Base-by-base conservation (phyloP, 306 rosid species). In the Oxytropis ochrocephala region DNA sequence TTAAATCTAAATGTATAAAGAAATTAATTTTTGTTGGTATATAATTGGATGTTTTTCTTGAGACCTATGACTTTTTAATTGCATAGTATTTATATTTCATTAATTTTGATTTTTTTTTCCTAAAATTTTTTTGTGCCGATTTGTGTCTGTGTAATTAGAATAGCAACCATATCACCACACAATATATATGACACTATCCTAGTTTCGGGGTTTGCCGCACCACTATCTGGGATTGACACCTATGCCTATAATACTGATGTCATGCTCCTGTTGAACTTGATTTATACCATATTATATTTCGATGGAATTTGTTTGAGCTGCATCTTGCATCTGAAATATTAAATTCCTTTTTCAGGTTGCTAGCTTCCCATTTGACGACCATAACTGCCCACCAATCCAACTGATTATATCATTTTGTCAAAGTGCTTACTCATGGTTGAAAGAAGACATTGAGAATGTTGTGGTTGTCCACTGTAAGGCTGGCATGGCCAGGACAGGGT, bases 391-490 rank as follows among this genome's bases (percentile, higher is more conserved):
- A 29, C 97, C 99, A 14, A 69, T 80, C 79, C 96, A 86, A 78
- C 81, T 89, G 78, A 65, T 91, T 79, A 79, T 87, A 68, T 86
- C 93, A 66, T 95, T 95, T 78, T 95, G 99, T 81, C 95, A 78
- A 78, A 95, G 99, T 80, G 96, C 99, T 30, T 95, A 91, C 85
- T 79, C 97, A 19, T 95, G 99, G 99, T 82, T 95, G 90, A 95
- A 91, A 82, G 80, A 91, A 79, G 99, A 91, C 77, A 87, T 95
- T 53, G 97, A 95, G 84, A 95, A 95, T 80, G 95, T 95, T 33
- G 97, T 95, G 79, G 99, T 89, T 66, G 99, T 95, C 85, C 97
- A 95, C 78, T 95, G 99, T 77, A 95, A 95, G 84, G 96, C 97
- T 30, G 99, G 99, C 78, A 95, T 91, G 97, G 97, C 97, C 0